Evolutionary conservation across 331 rosid species (phyloP), one percentile per base, ranked within the genome.

Genomic region (Malus hybrid): DNA sequence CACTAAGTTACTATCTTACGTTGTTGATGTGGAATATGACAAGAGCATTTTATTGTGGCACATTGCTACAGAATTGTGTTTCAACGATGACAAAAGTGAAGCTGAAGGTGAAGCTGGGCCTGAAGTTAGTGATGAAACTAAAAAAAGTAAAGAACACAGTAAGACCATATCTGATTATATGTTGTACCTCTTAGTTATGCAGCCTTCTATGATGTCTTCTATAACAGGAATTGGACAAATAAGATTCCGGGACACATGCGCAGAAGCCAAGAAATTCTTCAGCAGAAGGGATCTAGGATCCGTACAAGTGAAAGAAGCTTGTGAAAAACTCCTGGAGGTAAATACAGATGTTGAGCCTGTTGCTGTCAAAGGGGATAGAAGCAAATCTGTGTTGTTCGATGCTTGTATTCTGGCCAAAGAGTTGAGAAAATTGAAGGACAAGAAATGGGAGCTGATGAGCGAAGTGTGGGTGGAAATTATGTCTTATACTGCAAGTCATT

Each of bases 301-400:
- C 0, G 5, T 14, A 42, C 14, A 3, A 1, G 46, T 13, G 15
- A 13, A 4, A 1, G 4, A 0, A 10, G 88, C 83, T 3, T 87
- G 86, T 67, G 0, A 0, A 0, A 50, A n/a, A 16, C 39, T 84
- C 10, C 79, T 61, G 27, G 55, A 12, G 0, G 85, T 81, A 4
- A 52, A 74, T 13, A 80, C 84, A 0, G 80, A 76, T 0, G 75
- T 70, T 3, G 10, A 64, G 8, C 93, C 87, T 9, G 68, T 50
- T n/a, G 55, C 66, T 19, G 86, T 88, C 48, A 88, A 86, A 66
- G 92, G 88, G 16, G 87, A 88, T 22, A 80, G 83, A 54, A 87
- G 91, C 76, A 84, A 87, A 70, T 88, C 90, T 4, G 79, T 88
- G n/a, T 10, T 88, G 81, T 86, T 88, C 12, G 84, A 86, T 76